Evolutionary conservation across 208 protist genomes (phyloP).

Genomic region (Jaenimonas drosophilae): DNA sequence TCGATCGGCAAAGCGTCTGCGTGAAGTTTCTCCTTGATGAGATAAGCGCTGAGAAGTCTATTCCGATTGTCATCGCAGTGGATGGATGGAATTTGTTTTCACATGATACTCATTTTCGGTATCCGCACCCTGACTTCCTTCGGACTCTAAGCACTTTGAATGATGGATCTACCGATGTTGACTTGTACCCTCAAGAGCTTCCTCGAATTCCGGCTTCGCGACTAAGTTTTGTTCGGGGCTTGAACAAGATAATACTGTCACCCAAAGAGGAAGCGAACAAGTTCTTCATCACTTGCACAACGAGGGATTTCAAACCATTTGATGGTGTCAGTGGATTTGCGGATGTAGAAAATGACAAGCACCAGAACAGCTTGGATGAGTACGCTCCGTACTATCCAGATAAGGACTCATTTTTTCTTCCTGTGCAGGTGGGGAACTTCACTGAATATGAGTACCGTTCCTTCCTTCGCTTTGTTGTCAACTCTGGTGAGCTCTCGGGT

Average conservation of each 20-base stretch:
- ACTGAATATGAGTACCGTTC: conserved; percentile 86
- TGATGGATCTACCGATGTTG: conserved; percentile 69
- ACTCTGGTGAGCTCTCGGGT: conserved; percentile 85
- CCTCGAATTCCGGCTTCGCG: conserved; percentile 83
- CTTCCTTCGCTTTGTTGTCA: conserved; percentile 82
- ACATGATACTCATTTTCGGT: conserved; percentile 87
- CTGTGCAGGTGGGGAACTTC: conserved; percentile 80
- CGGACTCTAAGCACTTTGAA: conserved; percentile 71
- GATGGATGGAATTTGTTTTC: conserved; percentile 89
- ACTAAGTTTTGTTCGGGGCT: conserved; percentile 79
- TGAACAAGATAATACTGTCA: conserved; percentile 85
- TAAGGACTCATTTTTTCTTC: conserved; percentile 86
- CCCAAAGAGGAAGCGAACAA: conserved; percentile 68
- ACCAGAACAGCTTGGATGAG: conserved; percentile 78
- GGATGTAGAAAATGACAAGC: conserved; percentile 69
- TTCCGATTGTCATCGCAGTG: conserved; percentile 81
- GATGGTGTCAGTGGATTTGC: conserved; percentile 80
- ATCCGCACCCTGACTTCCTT: conserved; percentile 86
- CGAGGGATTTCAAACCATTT: conserved; percentile 85
- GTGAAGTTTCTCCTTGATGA: conserved; percentile 90
- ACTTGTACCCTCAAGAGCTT: conserved; percentile 83
- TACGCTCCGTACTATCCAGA: conserved; percentile 84
- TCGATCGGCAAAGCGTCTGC: conserved; percentile 84
- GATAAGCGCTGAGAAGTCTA: conserved; percentile 65
- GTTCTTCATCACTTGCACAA: conserved; percentile 86